Evolutionary conservation across 2,329 filamentous ascomycete genomes (phyloP).

Genomic region (Diaporthe citri): DNA sequence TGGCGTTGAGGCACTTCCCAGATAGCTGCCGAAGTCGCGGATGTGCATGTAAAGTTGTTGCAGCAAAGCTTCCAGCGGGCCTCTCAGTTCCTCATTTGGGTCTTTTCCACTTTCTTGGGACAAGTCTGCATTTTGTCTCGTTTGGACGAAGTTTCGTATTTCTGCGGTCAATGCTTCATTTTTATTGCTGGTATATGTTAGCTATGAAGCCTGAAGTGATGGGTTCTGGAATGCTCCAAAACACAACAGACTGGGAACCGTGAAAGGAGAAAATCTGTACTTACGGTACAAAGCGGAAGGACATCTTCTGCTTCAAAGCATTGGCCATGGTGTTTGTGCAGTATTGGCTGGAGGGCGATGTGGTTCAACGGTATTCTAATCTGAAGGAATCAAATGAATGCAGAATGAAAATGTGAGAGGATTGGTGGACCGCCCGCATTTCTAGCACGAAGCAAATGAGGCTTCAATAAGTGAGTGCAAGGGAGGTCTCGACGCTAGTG

Average conservation of each 20-base stretch:
- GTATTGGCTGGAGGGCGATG: background rate
- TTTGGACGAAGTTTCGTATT: background rate
- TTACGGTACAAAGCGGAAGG: background rate
- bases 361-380: no score
- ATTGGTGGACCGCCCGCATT: background rate
- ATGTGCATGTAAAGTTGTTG: slow-evolving; percentile 19
- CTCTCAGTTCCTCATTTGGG: background rate
- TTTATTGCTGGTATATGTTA: background rate
- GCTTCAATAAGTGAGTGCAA: background rate
- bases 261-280: background rate
- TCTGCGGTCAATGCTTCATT: slow-evolving; percentile 16
- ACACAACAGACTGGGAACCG: background rate
- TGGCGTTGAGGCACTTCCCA: slow-evolving; percentile 53
- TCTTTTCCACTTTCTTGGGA: no score
- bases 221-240: background rate
- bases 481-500: background rate
- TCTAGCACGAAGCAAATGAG: background rate
- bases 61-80: slow-evolving; percentile 6
- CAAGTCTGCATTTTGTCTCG: no score
- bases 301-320: background rate
- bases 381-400: background rate
- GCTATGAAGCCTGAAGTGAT: background rate
- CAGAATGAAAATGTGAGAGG: background rate
- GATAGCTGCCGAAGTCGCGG: background rate
- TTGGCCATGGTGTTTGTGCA: background rate